Evolutionary conservation across 169 alveolate genomes (phyloP), one percentile per base, ranked within the genome.

Genomic region (Plasmodium cynomolgi): DNA sequence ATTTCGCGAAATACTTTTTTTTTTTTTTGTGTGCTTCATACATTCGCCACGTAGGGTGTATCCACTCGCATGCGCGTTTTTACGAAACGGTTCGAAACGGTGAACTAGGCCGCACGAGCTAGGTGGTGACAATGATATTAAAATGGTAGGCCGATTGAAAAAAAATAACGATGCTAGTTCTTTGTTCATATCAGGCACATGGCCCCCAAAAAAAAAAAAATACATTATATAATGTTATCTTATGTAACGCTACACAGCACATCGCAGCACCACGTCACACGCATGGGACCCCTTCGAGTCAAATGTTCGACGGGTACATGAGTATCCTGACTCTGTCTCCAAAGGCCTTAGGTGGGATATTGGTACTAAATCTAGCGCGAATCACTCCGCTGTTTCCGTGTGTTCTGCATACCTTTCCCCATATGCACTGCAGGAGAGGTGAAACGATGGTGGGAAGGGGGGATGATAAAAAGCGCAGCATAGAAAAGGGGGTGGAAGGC

Each of bases 331-430:
- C 99, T 93, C 97, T 97, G 84, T 98, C 97, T 44, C 99, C 99
- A 94, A 99, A 98, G 73, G 99, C 99, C 84, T 96, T 96, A 29
- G 99, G 99, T 62, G 99, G 99, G 75, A 99, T 97, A 96, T 98
- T 98, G 95, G 95, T 98, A 91, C 96, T 96, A 96, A 99, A 99
- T 94, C 97, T 97, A 44, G 99, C 99, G 83, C 99, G 97, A 44
- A 98, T 99, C 23, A 97, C 98, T 54, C 99, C 99, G 84, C 99
- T 98, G 97, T 98, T 98, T 80, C 99, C 99, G 95, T 99, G 99
- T 7, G 99, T 97, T 75, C 99, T 97, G 79, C 99, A 97, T 91
- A 99, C 97, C 96, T 98, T 98, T 82, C 99, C 99, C 99, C 99
- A 99, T 93, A 99, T 98, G 79, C 97, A 96, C 97, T 96, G 79